Evolutionary conservation across 169 alveolate genomes (phyloP), one percentile per base, ranked within the genome.

Genomic region (Eimeria acervulina): DNA sequence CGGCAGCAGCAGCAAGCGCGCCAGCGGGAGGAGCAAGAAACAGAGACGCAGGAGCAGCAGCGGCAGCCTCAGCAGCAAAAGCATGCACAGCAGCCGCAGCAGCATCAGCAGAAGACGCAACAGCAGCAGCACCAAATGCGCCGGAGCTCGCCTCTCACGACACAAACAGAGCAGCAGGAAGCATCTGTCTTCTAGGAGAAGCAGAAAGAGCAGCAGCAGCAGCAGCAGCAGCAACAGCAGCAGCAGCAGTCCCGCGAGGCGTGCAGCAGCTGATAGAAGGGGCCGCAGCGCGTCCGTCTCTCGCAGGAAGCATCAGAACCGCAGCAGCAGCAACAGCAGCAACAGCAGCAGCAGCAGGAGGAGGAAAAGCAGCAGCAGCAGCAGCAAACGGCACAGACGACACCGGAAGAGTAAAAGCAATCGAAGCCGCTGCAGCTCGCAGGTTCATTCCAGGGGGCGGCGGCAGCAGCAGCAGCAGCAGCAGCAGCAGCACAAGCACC

Each of bases 401-500:
- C 74, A 1, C 19, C 33, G 38, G 12, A 15, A 7, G 12, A 13
- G 74, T 15, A n/a, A 13, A 13, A 1, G 19, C 38, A 12, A 63
- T 63, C 31, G 74, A 63, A 21, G 74, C 74, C 74, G n/a, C n/a
- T n/a, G 74, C 74, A 63, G 74, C 74, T 63, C 33, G 74, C 74
- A n/a, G 0, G 74, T 26, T n/a, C n/a, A n/a, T 1, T 1, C 31
- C 33, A 63, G 74, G 74, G 31, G 19, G 74, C 74, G 19, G 42
- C 84, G 28, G 47, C 36, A 72, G 74, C 74, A 63, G 74, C 74
- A 63, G 42, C 84, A 72, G 47, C 36, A 72, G 84, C 52, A 72
- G 83, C 89, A 78, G 89, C 89, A 78, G 63, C 66, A 78, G 89
- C 89, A 42, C 63, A 59, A 78, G 66, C 89, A n/a, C 1, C 89